Conservation (phyloP, 2,329 filamentous ascomycete species). For the Cytospora leucostoma region DNA sequence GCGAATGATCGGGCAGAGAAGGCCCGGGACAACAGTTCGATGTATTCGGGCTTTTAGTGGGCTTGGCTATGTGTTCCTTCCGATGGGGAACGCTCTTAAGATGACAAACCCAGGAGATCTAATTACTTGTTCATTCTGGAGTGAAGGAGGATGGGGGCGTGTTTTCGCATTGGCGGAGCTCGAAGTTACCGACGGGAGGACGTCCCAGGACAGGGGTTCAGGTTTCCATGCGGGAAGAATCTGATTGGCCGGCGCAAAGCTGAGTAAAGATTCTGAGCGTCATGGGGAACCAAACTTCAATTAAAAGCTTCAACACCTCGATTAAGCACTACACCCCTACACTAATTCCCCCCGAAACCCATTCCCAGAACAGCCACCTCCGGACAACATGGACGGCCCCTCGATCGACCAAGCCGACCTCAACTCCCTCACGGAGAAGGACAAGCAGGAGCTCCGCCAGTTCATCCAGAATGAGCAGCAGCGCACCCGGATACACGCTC, state of each 20-base stretch:
- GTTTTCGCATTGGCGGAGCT: too few species aligned
- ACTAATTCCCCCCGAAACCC: neutral
- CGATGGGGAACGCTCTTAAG: too few species aligned
- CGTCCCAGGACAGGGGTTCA: neutral
- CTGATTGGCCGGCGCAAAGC: constrained; percentile 19
- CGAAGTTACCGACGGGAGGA: neutral
- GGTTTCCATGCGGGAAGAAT: constrained; percentile 7
- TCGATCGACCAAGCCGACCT: constrained; percentile 61
- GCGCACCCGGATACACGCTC: constrained; percentile 67
- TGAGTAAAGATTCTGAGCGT: constrained; percentile 23
- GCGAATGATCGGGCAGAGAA: too few species aligned
- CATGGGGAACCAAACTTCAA: neutral
- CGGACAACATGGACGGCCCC: constrained; percentile 23
- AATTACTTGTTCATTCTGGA: neutral
- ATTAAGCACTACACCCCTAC: too few species aligned
- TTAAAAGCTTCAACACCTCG: neutral
- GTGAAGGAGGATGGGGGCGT: neutral
- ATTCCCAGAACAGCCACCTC: neutral
- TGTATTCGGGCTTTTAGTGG: too few species aligned
- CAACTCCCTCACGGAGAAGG: constrained; percentile 73
- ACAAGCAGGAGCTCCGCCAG: constrained; percentile 85
- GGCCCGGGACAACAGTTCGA: too few species aligned
- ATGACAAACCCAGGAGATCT: too few species aligned
- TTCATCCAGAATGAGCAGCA: constrained; percentile 84
- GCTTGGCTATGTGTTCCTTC: too few species aligned